Conservation (phyloP, 2,329 filamentous ascomycete species). For the Penicillium corylophilum region DNA sequence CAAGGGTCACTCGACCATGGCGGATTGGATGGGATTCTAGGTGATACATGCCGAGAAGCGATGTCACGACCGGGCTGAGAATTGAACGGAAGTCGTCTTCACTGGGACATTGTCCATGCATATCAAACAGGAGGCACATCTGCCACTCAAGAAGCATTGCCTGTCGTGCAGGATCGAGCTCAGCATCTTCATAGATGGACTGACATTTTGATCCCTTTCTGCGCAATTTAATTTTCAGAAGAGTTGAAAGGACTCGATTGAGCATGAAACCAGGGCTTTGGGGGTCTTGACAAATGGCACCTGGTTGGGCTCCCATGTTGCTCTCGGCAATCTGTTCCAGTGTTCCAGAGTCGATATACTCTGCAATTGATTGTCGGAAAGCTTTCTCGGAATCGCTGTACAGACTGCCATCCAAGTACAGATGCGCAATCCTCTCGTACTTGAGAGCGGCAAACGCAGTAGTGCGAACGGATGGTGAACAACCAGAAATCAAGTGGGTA, state of each 20-base stretch:
- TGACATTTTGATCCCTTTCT: conserved; percentile 25
- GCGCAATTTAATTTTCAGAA: conserved; percentile 38
- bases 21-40: conserved; percentile 35
- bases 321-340: conserved; percentile 32
- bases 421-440: conserved; percentile 44
- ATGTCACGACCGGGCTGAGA: conserved; percentile 29
- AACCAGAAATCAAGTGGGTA: conserved; percentile 36
- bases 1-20: conserved; percentile 37
- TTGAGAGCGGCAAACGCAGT: conserved; percentile 45
- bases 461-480: conserved; percentile 33
- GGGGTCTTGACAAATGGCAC: conserved; percentile 32
- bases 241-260: conserved; percentile 37
- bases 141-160: conserved; percentile 41
- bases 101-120: conserved; percentile 25
- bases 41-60: conserved; percentile 37
- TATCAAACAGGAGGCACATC: conserved; percentile 35
- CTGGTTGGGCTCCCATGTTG: conserved; percentile 27
- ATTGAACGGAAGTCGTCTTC: conserved; percentile 30
- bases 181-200: conserved; percentile 33
- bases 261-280: conserved; percentile 38
- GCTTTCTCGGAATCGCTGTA: conserved; percentile 35
- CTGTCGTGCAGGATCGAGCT: conserved; percentile 26
- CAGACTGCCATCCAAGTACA: conserved; percentile 41
- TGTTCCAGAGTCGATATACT: conserved; percentile 40
- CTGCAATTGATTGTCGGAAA: conserved; percentile 42